Conservation (phyloP, 768 basidiomycete species). For the Tylopilus cervinicoccineus region DNA sequence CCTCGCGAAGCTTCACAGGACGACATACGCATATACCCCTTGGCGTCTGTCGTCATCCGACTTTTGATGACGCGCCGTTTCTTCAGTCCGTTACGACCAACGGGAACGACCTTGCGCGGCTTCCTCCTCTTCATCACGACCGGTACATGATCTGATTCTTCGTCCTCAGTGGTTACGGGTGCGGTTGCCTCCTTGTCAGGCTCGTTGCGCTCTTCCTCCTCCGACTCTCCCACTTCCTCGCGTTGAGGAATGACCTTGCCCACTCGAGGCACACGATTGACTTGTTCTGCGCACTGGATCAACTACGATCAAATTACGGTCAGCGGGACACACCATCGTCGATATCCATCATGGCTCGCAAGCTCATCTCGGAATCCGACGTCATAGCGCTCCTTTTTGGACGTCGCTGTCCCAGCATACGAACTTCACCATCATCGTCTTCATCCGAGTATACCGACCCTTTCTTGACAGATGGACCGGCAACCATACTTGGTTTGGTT, state of each 20-base stretch:
- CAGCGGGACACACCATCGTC: slow-evolving; percentile 56
- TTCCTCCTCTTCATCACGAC: slow-evolving; percentile 37
- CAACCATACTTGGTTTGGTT: slow-evolving; percentile 7
- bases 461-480: slow-evolving; percentile 36
- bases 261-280: slow-evolving; percentile 21
- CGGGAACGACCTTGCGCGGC: slow-evolving; percentile 59
- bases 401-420: slow-evolving; percentile 22
- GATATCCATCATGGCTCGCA: slow-evolving; percentile 71
- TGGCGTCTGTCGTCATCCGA: slow-evolving; percentile 49
- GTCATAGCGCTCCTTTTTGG: slow-evolving; percentile 31
- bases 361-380: slow-evolving; percentile 43
- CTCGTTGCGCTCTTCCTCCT: slow-evolving; percentile 27
- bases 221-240: slow-evolving; percentile 25
- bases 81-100: slow-evolving; percentile 76
- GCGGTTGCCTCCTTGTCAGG: slow-evolving; percentile 31
- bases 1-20: neutral
- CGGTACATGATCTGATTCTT: slow-evolving; percentile 28
- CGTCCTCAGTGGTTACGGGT: slow-evolving; percentile 25
- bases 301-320: slow-evolving; percentile 8
- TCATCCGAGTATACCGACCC: slow-evolving; percentile 49
- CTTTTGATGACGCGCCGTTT: slow-evolving; percentile 65
- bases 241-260: slow-evolving; percentile 11
- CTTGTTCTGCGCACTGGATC: slow-evolving; percentile 19
- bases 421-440: slow-evolving; percentile 48
- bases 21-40: slow-evolving; percentile 69